Evolutionary conservation across 2,329 filamentous ascomycete species (phyloP).

Genomic region (Aspergillus pseudoglaucus): DNA sequence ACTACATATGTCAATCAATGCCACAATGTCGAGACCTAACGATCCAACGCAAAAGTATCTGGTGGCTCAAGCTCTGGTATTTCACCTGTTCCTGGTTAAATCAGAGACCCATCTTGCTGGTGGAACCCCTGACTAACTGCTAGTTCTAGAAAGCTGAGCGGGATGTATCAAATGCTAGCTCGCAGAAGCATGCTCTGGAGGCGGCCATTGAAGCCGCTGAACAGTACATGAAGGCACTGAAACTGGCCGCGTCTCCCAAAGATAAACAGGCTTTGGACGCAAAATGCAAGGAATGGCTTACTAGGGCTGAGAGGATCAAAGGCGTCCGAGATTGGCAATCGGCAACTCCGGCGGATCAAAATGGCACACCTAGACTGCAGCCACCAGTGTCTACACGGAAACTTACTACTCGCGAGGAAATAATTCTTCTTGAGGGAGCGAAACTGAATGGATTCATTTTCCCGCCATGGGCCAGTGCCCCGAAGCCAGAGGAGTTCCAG

Average conservation of each 20-base stretch:
- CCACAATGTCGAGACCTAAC: conserved; percentile 25
- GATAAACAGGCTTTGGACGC: conserved; percentile 62
- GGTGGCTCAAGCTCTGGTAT: conserved; percentile 28
- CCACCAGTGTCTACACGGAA: conserved; percentile 52
- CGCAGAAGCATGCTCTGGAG: conserved; percentile 60
- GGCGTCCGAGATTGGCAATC: conserved; percentile 25
- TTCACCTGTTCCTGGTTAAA: neutral
- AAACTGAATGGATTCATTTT: conserved; percentile 77
- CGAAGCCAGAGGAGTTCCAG: conserved; percentile 57
- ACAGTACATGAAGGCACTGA: conserved; percentile 70
- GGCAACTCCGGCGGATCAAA: conserved; percentile 11
- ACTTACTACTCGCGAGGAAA: conserved; percentile 64
- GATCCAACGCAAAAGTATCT: conserved; percentile 19
- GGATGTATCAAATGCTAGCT: conserved; percentile 45
- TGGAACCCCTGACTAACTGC: conserved; percentile 16
- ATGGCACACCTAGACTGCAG: conserved; percentile 29
- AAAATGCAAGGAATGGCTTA: conserved; percentile 65
- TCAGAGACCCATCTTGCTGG: too few relatives aligned
- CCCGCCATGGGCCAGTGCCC: conserved; percentile 70
- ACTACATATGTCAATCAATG: conserved; percentile 1
- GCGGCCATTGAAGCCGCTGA: conserved; percentile 73
- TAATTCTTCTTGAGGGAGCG: conserved; percentile 69
- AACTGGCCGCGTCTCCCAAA: conserved; percentile 51
- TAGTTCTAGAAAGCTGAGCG: conserved; percentile 47
- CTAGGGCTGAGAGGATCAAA: conserved; percentile 71